Evolutionary conservation across 2,329 filamentous ascomycete genomes (phyloP), one percentile per base, ranked within the genome.

Genomic region (Pyrenophora teres): DNA sequence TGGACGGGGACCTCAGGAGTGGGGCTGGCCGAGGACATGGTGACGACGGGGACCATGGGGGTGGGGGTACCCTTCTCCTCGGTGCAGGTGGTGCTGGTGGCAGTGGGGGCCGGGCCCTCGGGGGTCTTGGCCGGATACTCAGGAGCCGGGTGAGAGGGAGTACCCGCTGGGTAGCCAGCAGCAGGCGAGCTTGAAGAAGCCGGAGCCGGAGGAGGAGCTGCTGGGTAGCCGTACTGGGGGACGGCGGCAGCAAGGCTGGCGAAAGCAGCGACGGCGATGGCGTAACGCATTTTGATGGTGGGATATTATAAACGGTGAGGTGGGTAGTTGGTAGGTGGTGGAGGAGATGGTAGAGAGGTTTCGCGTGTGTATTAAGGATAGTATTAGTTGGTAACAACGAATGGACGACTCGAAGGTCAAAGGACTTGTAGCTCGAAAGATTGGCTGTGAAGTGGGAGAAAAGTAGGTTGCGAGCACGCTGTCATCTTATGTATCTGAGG

Each of bases 371-470:
- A 69, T 73, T 74, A 73, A 73, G 54, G 71, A 74, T 62, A 66
- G 71, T 73, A 71, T 65, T 71, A 71, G 69, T 70, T 72, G 69
- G 63, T 65, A 64, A 64, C 65, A 73, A 73, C 68, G 72, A 74
- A 63, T 74, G 72, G 72, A 74, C 72, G 71, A 74, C 71, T 50
- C 70, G 69, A 68, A 71, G 66, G 71, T 71, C 70, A 72, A 68
- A 59, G 62, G 65, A 71, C 64, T 71, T 67, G 63, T 66, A 65
- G 68, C 71, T 65, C 52, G 68, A 70, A 68, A 63, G 62, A 59
- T 69, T 68, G 64, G 64, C 64, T 68, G 68, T 69, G 66, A 68
- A 70, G 69, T 70, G 63, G 54, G 62, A 55, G 53, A 63, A 62
- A 54, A 41, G 38, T 32, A 45, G 7, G 19, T 8, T 49, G 54